Conservation (phyloP, 768 basidiomycete genomes). For the Psilocybe cyanescens region DNA sequence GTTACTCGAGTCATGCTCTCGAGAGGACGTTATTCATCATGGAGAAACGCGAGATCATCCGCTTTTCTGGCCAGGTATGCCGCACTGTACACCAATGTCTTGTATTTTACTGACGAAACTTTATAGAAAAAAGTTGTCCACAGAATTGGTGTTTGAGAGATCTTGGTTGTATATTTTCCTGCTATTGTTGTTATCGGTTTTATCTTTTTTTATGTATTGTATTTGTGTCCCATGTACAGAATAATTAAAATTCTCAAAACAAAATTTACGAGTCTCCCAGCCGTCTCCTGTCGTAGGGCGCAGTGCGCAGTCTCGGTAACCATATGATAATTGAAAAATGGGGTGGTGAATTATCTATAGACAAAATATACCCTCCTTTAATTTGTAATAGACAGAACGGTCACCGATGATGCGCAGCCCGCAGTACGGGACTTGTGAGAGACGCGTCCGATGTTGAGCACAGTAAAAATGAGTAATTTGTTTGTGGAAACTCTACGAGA, state of each 20-base stretch:
- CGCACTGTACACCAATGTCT: conserved; percentile 2
- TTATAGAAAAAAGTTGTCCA: conserved; percentile 52
- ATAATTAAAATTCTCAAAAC: background rate
- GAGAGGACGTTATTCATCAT: conserved; percentile 90
- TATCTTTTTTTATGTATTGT: conserved; percentile 17
- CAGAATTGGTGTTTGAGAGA: conserved; percentile 23
- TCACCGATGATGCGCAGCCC: conserved; percentile 8
- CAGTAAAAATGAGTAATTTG: no score
- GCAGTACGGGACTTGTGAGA: conserved; percentile 17
- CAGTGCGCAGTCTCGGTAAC: no score
- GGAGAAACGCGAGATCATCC: conserved; percentile 94
- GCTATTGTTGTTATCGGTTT: conserved; percentile 6
- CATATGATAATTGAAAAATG: no score
- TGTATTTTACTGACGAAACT: conserved; percentile 5
- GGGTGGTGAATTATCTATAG: no score
- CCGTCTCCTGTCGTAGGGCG: no score
- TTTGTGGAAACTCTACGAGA: no score
- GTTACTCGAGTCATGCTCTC: conserved; percentile 87
- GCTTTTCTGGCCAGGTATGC: conserved; percentile 77
- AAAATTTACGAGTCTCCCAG: background rate
- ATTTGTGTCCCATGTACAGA: conserved; percentile 6
- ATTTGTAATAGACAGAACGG: no score
- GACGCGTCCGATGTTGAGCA: conserved; percentile 6
- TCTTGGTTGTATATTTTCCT: background rate
- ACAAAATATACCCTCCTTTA: no score